Percentiles rank a stretch among this genome's conserved stretches.
phyloP scores from a whole-genome alignment of 2,329 filamentous ascomycete species.

The Pseudogymnoascus sp. region DNA sequence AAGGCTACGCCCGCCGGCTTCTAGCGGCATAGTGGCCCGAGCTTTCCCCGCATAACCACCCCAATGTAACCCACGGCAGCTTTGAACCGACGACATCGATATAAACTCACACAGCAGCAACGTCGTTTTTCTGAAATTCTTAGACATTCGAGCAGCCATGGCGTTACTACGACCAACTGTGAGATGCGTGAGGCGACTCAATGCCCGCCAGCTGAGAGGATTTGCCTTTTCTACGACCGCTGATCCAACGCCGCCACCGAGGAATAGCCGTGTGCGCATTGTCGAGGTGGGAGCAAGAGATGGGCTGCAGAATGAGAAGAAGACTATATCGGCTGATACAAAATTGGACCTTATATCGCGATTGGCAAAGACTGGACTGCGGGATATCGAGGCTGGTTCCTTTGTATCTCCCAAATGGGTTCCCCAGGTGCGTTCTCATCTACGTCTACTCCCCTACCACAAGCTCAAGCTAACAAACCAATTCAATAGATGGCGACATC shows the following conservation, averaged over 20 bases:
- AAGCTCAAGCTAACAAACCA: not conserved
- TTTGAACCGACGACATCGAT: not conserved
- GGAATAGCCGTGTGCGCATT: slow-evolving; percentile 43
- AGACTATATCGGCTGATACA: slow-evolving; percentile 56
- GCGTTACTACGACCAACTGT: slow-evolving; percentile 8
- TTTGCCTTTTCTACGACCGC: slow-evolving; percentile 1
- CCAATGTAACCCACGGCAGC: slow-evolving; percentile 6
- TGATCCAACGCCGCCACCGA: not conserved
- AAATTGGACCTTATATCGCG: slow-evolving; percentile 69
- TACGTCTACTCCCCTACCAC: not conserved
- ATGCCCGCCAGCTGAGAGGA: not conserved
- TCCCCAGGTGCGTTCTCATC: slow-evolving; percentile 51
- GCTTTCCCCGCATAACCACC: slow-evolving; percentile 7
- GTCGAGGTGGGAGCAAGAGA: slow-evolving; percentile 80
- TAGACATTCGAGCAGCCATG: not conserved
- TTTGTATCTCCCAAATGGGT: slow-evolving; percentile 81
- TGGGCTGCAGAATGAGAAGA: slow-evolving; percentile 80
- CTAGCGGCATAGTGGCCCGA: slow-evolving; percentile 1
- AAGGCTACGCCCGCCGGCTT: not conserved
- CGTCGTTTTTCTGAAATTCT: not conserved
- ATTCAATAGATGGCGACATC: slow-evolving; percentile 64
- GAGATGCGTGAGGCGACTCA: slow-evolving; percentile 10
- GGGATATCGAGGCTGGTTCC: slow-evolving; percentile 69
- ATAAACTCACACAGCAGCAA: not conserved
- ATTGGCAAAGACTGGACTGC: slow-evolving; percentile 58